Evolutionary conservation across 306 rosid species (phyloP), one percentile per base, ranked within the genome.

Genomic region (Carpinus fangiana): DNA sequence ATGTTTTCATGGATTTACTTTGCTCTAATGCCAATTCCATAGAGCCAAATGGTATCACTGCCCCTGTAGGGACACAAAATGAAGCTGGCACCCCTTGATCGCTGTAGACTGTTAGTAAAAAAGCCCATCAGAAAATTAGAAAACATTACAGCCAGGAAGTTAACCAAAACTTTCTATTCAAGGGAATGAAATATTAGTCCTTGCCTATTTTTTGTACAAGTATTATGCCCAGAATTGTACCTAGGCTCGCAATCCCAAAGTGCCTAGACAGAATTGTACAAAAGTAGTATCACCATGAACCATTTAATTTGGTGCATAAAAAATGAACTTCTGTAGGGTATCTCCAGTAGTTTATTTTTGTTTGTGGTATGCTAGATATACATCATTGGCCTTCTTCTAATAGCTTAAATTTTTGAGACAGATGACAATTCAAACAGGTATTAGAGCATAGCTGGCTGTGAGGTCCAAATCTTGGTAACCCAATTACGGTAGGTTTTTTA

Each of bases 21-120:
- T 88, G 86, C 81, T 89, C 87, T 64, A 95, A 62, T 67, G 93
- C 97, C 76, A 78, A 84, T 78, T 95, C 99, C 99, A 95, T 87
- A 21, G 94, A 90, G 69, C 99, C 99, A 88, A 95, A 93, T 53
- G 96, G 97, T 81, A 95, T 85, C 73, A 95, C 96, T 80, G 92
- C 99, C 57, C 98, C 99, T 7, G 85, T 82, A 55, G 99, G 98
- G 54, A 93, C 98, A 20, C 34, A 78, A 78, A 95, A 95, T 0
- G 96, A 82, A 56, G 94, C 97, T 45, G 94, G 98, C 74, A 93
- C 93, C 67, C 95, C 97, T 65, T 85, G 89, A 75, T 91, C 96
- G 55, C 90, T 91, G 84, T 81, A 81, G 79, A 88, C 97, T 95
- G 98, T 72, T 69, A 84, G 81, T 5, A 78, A 83, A 46, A 75